Conservation (phyloP, 2,329 filamentous ascomycete species). For the Berkeleyomyces rouxiae region DNA sequence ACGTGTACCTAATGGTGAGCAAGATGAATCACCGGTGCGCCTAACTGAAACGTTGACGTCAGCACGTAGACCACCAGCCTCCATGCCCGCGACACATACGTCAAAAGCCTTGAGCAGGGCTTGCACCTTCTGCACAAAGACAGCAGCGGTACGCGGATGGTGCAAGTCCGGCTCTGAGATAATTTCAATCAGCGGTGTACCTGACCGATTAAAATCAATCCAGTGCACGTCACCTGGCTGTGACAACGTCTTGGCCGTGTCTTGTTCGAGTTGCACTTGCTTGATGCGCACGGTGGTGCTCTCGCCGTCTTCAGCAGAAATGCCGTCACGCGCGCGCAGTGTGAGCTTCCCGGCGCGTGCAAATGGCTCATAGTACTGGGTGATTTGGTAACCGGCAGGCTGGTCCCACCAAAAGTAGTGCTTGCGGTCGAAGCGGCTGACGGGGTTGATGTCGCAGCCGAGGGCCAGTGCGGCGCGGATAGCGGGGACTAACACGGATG, state of each 20-base stretch:
- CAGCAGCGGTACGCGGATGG: slow-evolving; percentile 70
- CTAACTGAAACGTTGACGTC: slow-evolving; percentile 92
- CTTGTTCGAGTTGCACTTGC: slow-evolving; percentile 93
- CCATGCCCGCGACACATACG: slow-evolving; percentile 83
- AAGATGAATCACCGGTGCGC: slow-evolving; percentile 25
- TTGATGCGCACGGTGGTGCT: slow-evolving; percentile 65
- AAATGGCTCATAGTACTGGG: slow-evolving; percentile 73
- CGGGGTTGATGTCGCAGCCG: slow-evolving; percentile 57
- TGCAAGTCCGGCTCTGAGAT: slow-evolving; percentile 85
- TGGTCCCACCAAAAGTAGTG: slow-evolving; percentile 99
- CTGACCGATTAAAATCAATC: slow-evolving; percentile 87
- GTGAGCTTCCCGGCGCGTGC: slow-evolving; percentile 55
- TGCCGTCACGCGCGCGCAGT: slow-evolving; percentile 59
- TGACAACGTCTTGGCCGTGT: slow-evolving; percentile 84
- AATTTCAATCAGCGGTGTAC: slow-evolving; percentile 81
- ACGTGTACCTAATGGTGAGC: slow-evolving; percentile 50
- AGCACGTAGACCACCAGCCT: slow-evolving; percentile 73
- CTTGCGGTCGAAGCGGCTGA: slow-evolving; percentile 83
- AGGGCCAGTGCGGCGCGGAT: slow-evolving; percentile 74
- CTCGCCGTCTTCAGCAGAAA: slow-evolving; percentile 55
- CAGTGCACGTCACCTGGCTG: slow-evolving; percentile 58
- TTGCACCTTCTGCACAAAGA: slow-evolving; percentile 79
- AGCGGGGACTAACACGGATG: slow-evolving; percentile 71
- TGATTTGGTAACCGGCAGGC: slow-evolving; percentile 91
- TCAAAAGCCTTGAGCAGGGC: slow-evolving; percentile 61